These are phyloP conservation scores for Punica granatum DNA, from an alignment of 345 rosid genomes.

Conservation along the genomic window DNA sequence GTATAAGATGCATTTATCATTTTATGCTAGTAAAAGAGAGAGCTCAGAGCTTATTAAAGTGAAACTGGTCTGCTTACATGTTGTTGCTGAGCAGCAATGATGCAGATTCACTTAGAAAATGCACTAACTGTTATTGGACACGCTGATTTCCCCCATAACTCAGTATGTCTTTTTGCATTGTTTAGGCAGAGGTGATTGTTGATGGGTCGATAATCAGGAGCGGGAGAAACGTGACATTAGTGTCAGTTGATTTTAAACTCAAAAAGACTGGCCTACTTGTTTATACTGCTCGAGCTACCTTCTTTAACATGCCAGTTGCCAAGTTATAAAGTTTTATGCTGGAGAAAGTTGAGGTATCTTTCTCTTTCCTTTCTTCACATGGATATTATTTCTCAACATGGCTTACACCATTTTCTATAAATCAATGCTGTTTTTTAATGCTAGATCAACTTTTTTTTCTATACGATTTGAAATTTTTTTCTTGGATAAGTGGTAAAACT, in stretches of 20 bases:
- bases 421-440: not conserved
- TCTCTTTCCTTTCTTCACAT: too few relatives aligned
- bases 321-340: slow-evolving; percentile 32
- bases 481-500: too few relatives aligned
- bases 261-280: slow-evolving; percentile 42
- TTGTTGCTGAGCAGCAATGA: not conserved
- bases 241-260: slow-evolving; percentile 47
- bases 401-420: not conserved
- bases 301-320: slow-evolving; percentile 41
- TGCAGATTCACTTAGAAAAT: not conserved
- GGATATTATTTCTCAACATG: not conserved
- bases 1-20: not conserved
- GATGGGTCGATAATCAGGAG: slow-evolving; percentile 56
- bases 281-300: slow-evolving; percentile 51
- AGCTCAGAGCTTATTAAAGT: too few relatives aligned
- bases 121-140: not conserved
- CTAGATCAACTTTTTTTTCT: not conserved
- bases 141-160: not conserved
- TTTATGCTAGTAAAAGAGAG: not conserved
- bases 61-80: too few relatives aligned
- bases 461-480: not conserved
- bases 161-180: not conserved
- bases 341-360: not conserved
- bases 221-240: slow-evolving; percentile 66
- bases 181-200: slow-evolving; percentile 44